Base-by-base conservation (phyloP, 208 protist species). In the Balamuthia mandrillaris region DNA sequence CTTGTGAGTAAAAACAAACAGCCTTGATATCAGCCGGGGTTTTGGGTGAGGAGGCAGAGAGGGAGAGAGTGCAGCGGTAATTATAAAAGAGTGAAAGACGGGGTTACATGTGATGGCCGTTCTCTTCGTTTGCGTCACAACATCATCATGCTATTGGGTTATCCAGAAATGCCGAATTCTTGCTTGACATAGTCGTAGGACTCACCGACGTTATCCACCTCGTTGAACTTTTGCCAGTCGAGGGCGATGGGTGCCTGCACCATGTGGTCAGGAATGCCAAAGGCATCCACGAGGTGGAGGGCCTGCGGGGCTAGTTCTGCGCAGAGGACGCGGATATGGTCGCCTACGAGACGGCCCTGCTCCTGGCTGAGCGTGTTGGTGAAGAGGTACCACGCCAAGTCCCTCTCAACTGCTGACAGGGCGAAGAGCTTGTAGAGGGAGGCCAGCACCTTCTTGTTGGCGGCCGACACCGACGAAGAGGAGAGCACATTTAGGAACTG, bases 251-350 rank as follows among this genome's bases (percentile, higher is more conserved):
- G 86, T 18, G 89, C 86, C 44, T 47, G 66, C 1, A 93, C 45
- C 24, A 90, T 41, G 81, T 88, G 84, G 79, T 92, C 66, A 18
- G 90, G 90, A 66, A 93, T 90, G 52, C 81, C 86, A 58, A 93
- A 93, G 42, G 88, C 90, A 54, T 93, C 87, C 16, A 89, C 70
- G 1, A 93, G 51, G 29, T 56, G 65, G 9, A 93, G 42, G 24
- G 86, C 58, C 31, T 88, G 24, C 44, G 70, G 54, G 77, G 84
- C 72, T 56, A 90, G 29, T 37, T 70, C 45, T 54, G 24, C 1
- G 82, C 77, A 90, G 16, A 44, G 61, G 35, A 65, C 47, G 72
- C 86, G 31, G 65, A 86, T 12, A 54, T 66, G 10, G 70, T 85
- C 18, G 85, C 45, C 60, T 72, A 77, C 39, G 39, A n/a, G 61